Percentiles rank a stretch among this genome's conserved stretches.
Conservation (phyloP, 2,329 filamentous ascomycete species). For the Cladosporium colombiae region DNA sequence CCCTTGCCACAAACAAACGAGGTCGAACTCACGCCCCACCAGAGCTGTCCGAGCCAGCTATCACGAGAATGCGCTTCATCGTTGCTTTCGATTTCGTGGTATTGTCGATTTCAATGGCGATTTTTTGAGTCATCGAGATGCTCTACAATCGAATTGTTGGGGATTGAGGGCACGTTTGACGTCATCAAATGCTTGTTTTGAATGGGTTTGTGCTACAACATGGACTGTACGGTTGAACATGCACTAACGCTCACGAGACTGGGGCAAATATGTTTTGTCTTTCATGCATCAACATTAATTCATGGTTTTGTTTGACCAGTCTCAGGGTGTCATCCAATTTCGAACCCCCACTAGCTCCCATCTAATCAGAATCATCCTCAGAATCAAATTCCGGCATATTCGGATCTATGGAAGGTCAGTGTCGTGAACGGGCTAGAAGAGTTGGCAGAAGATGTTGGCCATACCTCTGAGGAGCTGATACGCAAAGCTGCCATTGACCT, state of each 20-base stretch:
- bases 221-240: not conserved
- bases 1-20: not conserved
- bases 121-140: constrained; percentile 14
- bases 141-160: not conserved
- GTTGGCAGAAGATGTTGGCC: not conserved
- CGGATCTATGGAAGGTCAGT: constrained; percentile 40
- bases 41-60: constrained; percentile 88
- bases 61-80: constrained; percentile 66
- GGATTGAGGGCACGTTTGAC: constrained; percentile 10
- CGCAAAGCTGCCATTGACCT: constrained; percentile 47
- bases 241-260: not conserved
- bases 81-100: constrained; percentile 17
- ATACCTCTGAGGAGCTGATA: constrained; percentile 48
- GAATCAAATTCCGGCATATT: constrained; percentile 46
- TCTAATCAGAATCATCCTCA: constrained; percentile 46
- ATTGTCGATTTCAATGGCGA: constrained; percentile 8
- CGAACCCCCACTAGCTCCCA: not conserved
- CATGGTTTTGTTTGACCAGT: not conserved
- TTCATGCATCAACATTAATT: not conserved
- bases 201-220: constrained; percentile 13
- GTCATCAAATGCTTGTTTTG: constrained; percentile 16
- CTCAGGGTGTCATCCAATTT: not conserved
- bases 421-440: not conserved
- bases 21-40: constrained; percentile 77
- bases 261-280: not conserved